Evolutionary conservation across 2,329 filamentous ascomycete genomes (phyloP), one percentile per base, ranked within the genome.

Genomic region (Canariomyces notabilis): DNA sequence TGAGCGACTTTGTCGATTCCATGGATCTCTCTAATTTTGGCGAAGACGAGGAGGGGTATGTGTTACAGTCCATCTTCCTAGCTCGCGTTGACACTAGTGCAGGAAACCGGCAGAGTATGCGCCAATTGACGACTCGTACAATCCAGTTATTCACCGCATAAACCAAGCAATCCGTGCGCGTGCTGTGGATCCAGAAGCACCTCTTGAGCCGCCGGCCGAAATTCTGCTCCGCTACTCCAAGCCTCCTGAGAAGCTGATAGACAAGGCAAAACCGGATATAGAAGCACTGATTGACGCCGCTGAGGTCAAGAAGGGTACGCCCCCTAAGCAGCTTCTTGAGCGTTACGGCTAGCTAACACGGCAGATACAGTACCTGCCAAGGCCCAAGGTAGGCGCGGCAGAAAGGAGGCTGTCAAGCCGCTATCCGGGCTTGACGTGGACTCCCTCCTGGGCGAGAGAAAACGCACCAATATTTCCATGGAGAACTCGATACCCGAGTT

Each of bases 371-470:
- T 95, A 0, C 87, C 88, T 6, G 82, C 85, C 0, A 93, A 89
- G 64, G 77, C 76, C 33, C 89, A 88, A 64, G 83, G 86, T 29
- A 83, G 82, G 51, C 85, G 84, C 59, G 72, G 74, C 31, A 74
- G 76, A 36, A 79, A 80, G 55, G 82, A 94, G 22, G 68, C 76
- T 1, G 77, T 85, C 48, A 91, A 91, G 58, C 93, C 93, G 0
- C 78, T 95, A 7, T 97, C 91, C 0, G 90, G 90, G 16, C 82
- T 98, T 33, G 87, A 97, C 58, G 77, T 97, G 32, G 85, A 90
- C 49, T 82, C 81, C 4, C 78, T 97, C 2, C 80, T 97, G n/a
- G 76, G 77, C 37, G 78, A 74, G 37, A 68, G 68, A 21, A 66
- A 66, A 50, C 61, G 61, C 40, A 59, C 51, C 6, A 64, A 60